Evolutionary conservation across 139 green algal genomes (phyloP).

Genomic region (Chlorella vulgaris): DNA sequence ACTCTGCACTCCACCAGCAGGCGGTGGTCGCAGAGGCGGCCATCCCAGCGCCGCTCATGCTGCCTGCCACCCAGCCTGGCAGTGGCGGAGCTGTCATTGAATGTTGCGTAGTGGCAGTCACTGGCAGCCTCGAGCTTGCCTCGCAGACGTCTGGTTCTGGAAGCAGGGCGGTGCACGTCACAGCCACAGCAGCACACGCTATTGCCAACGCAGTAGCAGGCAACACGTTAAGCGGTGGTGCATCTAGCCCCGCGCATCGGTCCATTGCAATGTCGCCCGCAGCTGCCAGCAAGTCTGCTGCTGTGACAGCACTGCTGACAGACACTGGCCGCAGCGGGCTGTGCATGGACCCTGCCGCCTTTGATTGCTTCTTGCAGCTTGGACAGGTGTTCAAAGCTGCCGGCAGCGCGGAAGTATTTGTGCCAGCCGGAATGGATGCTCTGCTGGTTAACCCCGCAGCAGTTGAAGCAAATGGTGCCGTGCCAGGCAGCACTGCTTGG

Average conservation of each 20-base stretch:
- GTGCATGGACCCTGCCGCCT: constrained; percentile 46
- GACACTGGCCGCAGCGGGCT: constrained; percentile 40
- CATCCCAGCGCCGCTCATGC: constrained; percentile 38
- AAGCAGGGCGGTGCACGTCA: constrained; percentile 45
- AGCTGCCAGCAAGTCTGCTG: background rate
- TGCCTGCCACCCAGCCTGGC: constrained; percentile 16
- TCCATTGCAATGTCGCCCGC: background rate
- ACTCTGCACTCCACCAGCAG: background rate
- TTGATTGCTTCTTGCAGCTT: constrained; percentile 62
- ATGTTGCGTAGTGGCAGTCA: background rate
- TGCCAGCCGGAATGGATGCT: constrained; percentile 55
- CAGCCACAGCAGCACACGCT: constrained; percentile 21
- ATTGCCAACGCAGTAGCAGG: background rate
- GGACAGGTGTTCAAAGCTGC: constrained; percentile 46
- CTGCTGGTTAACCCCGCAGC: constrained; percentile 28
- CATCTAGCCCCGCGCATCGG: background rate
- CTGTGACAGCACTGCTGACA: constrained; percentile 3
- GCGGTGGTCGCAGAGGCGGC: background rate
- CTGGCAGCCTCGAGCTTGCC: constrained; percentile 10
- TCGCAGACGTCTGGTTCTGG: background rate
- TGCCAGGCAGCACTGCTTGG: background rate
- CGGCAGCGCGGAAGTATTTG: constrained; percentile 46
- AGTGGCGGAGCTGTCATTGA: background rate
- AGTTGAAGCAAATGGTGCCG: background rate
- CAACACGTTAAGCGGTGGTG: background rate